These are phyloP conservation scores for Anisodus tanguticus DNA, from an alignment of 257 asterid genomes.

Conservation along the genomic window DNA sequence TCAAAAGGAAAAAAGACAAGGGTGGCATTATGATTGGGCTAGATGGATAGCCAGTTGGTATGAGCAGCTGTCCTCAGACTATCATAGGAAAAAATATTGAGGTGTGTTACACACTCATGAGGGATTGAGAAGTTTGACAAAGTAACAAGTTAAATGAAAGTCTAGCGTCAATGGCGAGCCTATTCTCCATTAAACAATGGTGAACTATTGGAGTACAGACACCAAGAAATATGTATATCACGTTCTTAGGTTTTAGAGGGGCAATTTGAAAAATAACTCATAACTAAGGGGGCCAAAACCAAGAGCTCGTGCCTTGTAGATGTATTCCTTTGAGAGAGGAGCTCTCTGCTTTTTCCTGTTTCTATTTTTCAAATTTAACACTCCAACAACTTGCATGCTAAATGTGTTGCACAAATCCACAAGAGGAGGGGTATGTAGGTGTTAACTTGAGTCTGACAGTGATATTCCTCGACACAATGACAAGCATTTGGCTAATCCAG, in stretches of 20 bases:
- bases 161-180: background rate
- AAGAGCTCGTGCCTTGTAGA: background rate
- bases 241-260: slow-evolving; percentile 5
- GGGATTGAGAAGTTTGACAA: background rate
- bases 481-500: background rate
- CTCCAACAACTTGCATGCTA: background rate
- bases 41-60: background rate
- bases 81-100: background rate
- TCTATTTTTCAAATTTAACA: background rate
- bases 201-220: background rate
- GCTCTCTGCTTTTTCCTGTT: slow-evolving; percentile 13
- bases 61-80: background rate
- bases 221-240: background rate
- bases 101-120: background rate
- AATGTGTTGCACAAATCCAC: background rate
- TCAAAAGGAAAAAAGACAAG: background rate
- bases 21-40: background rate
- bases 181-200: background rate
- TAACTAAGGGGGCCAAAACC: background rate
- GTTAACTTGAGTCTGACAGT: background rate
- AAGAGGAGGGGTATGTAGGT: background rate
- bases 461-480: background rate
- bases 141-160: background rate
- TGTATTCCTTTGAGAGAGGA: background rate
- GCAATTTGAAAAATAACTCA: background rate